phyloP scores from a whole-genome alignment of 768 basidiomycete species.

The Podaxis pistillaris region DNA sequence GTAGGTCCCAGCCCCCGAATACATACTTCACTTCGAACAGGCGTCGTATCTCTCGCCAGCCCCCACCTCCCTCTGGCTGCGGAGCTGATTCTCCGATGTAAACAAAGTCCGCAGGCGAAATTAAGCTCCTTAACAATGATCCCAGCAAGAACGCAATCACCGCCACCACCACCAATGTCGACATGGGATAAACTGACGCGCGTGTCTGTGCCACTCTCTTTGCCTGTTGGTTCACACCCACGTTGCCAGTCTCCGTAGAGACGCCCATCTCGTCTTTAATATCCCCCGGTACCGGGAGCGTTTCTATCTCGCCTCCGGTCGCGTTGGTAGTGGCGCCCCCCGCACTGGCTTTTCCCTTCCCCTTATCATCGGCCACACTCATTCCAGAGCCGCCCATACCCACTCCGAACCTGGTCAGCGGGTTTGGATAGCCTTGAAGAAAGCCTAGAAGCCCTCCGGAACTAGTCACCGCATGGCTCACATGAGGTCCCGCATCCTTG shows the following conservation, averaged over 20 bases:
- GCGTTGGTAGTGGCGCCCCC: constrained; percentile 16
- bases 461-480: constrained; percentile 16
- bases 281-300: constrained; percentile 36
- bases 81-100: constrained; percentile 64
- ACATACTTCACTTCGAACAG: constrained; percentile 81
- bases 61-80: constrained; percentile 50
- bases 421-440: constrained; percentile 58
- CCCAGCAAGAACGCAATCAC: constrained; percentile 91
- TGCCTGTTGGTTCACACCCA: constrained; percentile 13
- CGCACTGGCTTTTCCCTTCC: constrained; percentile 9
- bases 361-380: background rate
- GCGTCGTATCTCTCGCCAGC: constrained; percentile 86
- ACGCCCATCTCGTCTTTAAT: constrained; percentile 29
- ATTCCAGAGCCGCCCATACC: constrained; percentile 16
- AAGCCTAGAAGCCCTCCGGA: constrained; percentile 55
- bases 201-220: background rate
- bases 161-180: constrained; percentile 71
- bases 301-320: constrained; percentile 18
- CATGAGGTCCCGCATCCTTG: constrained; percentile 17
- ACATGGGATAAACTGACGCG: constrained; percentile 34
- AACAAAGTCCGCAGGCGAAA: constrained; percentile 90
- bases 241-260: constrained; percentile 11
- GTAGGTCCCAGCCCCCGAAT: constrained; percentile 84
- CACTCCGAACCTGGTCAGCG: constrained; percentile 48
- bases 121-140: constrained; percentile 81